These are phyloP conservation scores for Chalciporus sp. DNA, from an alignment of 1,284 basidiomycete genomes.

Conservation along the genomic window DNA sequence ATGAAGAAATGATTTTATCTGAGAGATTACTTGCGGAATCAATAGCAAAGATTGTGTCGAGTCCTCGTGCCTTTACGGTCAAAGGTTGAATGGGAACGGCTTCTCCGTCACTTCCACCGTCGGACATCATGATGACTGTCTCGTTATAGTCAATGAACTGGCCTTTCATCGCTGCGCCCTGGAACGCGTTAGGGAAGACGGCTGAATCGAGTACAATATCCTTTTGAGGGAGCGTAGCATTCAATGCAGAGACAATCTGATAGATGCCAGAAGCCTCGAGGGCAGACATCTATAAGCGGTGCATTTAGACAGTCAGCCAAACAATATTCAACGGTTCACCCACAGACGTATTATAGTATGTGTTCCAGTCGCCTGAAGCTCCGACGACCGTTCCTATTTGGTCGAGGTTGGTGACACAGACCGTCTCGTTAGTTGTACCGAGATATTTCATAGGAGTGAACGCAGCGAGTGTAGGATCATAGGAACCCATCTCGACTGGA, in stretches of 20 bases:
- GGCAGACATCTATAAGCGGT: neutral
- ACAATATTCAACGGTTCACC: slow-evolving; percentile 4
- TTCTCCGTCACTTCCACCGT: slow-evolving; percentile 44
- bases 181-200: slow-evolving; percentile 41
- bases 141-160: slow-evolving; percentile 38
- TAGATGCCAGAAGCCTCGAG: slow-evolving; percentile 19
- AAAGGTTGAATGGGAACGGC: slow-evolving; percentile 51
- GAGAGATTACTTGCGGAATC: slow-evolving; percentile 41
- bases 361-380: slow-evolving; percentile 42
- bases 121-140: slow-evolving; percentile 36
- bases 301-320: slow-evolving; percentile 7
- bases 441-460: slow-evolving; percentile 42
- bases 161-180: slow-evolving; percentile 35
- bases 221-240: slow-evolving; percentile 5
- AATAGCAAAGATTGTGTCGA: slow-evolving; percentile 53
- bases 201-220: slow-evolving; percentile 9
- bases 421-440: slow-evolving; percentile 40
- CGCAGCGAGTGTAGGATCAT: slow-evolving; percentile 41
- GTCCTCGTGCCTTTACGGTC: slow-evolving; percentile 46
- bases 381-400: slow-evolving; percentile 42
- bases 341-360: slow-evolving; percentile 34
- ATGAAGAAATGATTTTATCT: slow-evolving; percentile 32
- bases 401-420: slow-evolving; percentile 48
- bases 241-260: slow-evolving; percentile 24
- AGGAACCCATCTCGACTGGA: slow-evolving; percentile 42